Percentiles rank a stretch among this genome's conserved stretches.
These are phyloP conservation scores for Drechslerella stenobrocha DNA, from an alignment of 2,329 filamentous ascomycete species.

Conservation along the genomic window DNA sequence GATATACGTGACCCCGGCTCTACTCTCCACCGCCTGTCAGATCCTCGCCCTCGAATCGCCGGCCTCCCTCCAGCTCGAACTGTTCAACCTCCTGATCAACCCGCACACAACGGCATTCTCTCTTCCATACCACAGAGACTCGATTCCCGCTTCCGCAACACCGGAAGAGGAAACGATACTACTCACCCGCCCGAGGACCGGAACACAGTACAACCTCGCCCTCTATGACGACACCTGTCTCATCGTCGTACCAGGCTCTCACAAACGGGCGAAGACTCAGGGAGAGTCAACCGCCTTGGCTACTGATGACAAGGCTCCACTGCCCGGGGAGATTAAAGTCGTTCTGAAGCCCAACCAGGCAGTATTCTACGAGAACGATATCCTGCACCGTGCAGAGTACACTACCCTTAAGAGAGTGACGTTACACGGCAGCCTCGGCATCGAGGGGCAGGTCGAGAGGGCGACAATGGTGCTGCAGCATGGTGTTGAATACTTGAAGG, in stretches of 20 bases:
- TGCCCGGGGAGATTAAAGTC: slow-evolving; percentile 43
- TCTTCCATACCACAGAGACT: slow-evolving; percentile 47
- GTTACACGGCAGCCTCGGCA: slow-evolving; percentile 40
- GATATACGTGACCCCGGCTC: slow-evolving; percentile 26
- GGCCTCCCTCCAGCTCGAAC: slow-evolving; percentile 37
- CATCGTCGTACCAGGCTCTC: slow-evolving; percentile 49
- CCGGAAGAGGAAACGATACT: slow-evolving; percentile 36
- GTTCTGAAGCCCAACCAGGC: slow-evolving; percentile 47
- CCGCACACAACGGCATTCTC: slow-evolving; percentile 47
- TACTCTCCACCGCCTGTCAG: slow-evolving; percentile 35
- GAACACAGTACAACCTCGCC: slow-evolving; percentile 49
- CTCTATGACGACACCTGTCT: slow-evolving; percentile 47
- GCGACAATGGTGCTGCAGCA: slow-evolving; percentile 47
- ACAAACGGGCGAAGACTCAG: slow-evolving; percentile 41
- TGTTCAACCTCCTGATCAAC: slow-evolving; percentile 48
- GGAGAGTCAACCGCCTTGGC: slow-evolving; percentile 28
- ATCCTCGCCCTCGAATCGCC: slow-evolving; percentile 25
- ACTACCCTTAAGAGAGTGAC: slow-evolving; percentile 42
- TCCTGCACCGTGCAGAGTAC: slow-evolving; percentile 46
- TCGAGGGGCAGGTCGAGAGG: slow-evolving; percentile 34
- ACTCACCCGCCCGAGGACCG: slow-evolving; percentile 33
- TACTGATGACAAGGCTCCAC: slow-evolving; percentile 25
- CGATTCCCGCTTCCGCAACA: slow-evolving; percentile 36
- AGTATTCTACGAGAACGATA: slow-evolving; percentile 50
- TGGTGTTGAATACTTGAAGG: slow-evolving; percentile 43